These are phyloP conservation scores for Lanmaoa pseudosensibilis DNA, from an alignment of 768 basidiomycete genomes.

Conservation along the genomic window DNA sequence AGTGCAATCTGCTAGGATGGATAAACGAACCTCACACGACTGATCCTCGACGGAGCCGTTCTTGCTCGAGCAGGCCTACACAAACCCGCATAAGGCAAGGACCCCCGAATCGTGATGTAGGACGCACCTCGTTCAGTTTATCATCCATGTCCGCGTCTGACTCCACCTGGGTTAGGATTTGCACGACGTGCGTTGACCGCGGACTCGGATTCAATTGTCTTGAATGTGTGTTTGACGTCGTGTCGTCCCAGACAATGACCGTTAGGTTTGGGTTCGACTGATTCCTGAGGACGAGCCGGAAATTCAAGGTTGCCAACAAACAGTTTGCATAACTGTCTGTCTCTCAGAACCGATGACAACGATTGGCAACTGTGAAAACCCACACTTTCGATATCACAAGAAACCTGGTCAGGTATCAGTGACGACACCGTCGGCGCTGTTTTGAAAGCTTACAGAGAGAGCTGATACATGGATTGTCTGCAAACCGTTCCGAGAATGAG, in stretches of 20 bases:
- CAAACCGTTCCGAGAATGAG: conserved; percentile 7
- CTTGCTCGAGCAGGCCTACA: background rate
- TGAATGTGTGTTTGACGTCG: background rate
- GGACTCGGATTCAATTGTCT: background rate
- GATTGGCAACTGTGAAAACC: background rate
- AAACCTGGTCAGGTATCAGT: background rate
- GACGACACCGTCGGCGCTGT: background rate
- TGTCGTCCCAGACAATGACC: background rate
- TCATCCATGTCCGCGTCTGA: background rate
- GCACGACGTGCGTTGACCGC: background rate
- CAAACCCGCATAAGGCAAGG: background rate
- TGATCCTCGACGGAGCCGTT: too few relatives aligned
- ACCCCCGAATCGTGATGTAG: background rate
- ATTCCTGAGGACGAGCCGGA: background rate
- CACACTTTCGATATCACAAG: conserved; percentile 7
- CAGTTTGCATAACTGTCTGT: conserved; percentile 13
- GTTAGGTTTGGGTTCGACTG: background rate
- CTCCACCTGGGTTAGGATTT: too few relatives aligned
- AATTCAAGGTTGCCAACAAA: conserved; percentile 14
- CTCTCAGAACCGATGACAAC: background rate
- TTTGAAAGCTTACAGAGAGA: conserved; percentile 4
- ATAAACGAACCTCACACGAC: background rate
- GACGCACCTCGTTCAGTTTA: background rate
- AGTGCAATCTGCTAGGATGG: background rate
- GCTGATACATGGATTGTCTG: background rate